phyloP scores from a whole-genome alignment of 106 monocot species.

The Acorus gramineus region DNA sequence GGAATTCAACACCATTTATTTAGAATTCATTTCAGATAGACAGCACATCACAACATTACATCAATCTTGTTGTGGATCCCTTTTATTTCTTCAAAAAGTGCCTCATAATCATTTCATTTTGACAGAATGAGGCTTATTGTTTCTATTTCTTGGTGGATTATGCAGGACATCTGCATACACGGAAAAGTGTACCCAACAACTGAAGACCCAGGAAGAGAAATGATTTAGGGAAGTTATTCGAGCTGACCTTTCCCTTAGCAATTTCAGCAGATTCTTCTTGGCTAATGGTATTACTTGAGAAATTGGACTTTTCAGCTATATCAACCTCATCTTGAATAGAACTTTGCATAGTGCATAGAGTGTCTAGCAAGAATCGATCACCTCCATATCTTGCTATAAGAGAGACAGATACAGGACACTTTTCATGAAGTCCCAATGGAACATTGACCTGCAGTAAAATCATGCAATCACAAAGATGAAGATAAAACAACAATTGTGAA shows the following conservation, averaged over 20 bases:
- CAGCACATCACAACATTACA: too few species aligned
- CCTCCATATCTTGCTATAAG: constrained; percentile 86
- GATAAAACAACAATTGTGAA: not conserved
- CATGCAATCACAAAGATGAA: constrained; percentile 1
- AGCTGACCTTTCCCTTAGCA: constrained; percentile 85
- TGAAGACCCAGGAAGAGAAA: not conserved
- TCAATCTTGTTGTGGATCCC: too few species aligned
- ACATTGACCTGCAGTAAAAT: constrained; percentile 47
- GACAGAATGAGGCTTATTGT: too few species aligned
- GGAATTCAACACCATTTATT: too few species aligned
- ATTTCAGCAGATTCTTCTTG: constrained; percentile 89
- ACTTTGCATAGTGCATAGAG: constrained; percentile 34
- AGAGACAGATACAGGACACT: constrained; percentile 73
- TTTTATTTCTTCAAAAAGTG: too few species aligned
- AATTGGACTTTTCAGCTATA: constrained; percentile 33
- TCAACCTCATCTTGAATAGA: constrained; percentile 63
- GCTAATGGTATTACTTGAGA: constrained; percentile 33
- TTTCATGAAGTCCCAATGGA: constrained; percentile 70
- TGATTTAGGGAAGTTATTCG: not conserved
- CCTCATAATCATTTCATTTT: too few species aligned
- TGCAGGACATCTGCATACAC: not conserved
- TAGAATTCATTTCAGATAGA: too few species aligned
- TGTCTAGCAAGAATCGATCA: constrained; percentile 79
- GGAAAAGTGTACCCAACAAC: not conserved
- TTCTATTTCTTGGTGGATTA: not conserved